phyloP scores from a whole-genome alignment of 2,329 filamentous ascomycete species.

The Rhexocercosporidium sp. region DNA sequence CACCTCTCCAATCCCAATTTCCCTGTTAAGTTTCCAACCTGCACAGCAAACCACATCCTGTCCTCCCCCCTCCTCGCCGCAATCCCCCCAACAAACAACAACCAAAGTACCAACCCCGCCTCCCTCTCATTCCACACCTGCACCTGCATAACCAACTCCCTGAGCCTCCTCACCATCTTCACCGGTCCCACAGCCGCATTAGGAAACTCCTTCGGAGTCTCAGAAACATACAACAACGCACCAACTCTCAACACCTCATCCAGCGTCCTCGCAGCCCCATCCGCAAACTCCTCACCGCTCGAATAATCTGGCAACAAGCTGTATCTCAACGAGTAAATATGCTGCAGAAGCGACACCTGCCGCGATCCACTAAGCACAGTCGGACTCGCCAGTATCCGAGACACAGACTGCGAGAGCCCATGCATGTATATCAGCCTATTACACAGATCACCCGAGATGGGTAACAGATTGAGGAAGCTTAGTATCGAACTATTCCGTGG shows the following conservation, averaged over 20 bases:
- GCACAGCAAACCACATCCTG: slow-evolving; percentile 19
- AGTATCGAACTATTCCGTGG: not conserved
- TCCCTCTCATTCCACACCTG: slow-evolving; percentile 20
- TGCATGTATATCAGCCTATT: slow-evolving; percentile 15
- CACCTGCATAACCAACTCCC: slow-evolving; percentile 10
- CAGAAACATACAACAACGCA: slow-evolving; percentile 21
- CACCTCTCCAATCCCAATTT: slow-evolving; percentile 5
- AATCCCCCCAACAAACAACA: slow-evolving; percentile 21
- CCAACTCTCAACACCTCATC: slow-evolving; percentile 21
- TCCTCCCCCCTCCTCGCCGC: slow-evolving; percentile 9
- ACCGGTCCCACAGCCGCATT: slow-evolving; percentile 15
- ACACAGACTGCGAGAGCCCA: slow-evolving; percentile 15
- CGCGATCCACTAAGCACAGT: not conserved
- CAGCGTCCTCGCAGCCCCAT: not conserved
- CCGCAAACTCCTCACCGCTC: not conserved
- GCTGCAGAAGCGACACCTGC: slow-evolving; percentile 12
- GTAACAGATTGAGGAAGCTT: not conserved
- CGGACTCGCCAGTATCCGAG: not conserved
- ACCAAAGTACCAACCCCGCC: slow-evolving; percentile 16
- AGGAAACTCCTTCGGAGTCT: slow-evolving; percentile 24
- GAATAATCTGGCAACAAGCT: slow-evolving; percentile 3
- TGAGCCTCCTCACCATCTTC: slow-evolving; percentile 16
- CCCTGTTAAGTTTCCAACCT: slow-evolving; percentile 12
- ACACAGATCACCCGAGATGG: slow-evolving; percentile 9
- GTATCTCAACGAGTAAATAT: slow-evolving; percentile 18